phyloP scores from a whole-genome alignment of 192 early-diverging fungal species.

The Coemansia sp. region DNA sequence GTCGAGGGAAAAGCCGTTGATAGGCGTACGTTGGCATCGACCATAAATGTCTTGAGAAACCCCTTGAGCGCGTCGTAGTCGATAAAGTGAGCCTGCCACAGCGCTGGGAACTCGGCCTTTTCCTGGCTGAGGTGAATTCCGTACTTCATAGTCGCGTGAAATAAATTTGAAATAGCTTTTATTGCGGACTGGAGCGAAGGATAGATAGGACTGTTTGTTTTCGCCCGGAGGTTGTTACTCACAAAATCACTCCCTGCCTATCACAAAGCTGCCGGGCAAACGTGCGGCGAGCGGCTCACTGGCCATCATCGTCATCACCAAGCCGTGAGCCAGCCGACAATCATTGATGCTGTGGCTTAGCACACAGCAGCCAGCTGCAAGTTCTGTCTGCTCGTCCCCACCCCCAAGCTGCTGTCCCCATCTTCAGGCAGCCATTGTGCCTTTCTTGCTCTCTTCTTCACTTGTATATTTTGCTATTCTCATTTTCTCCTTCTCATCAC shows the following conservation, averaged over 20 bases:
- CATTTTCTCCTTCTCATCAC: neutral
- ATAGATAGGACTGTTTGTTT: neutral
- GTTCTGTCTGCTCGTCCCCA: neutral
- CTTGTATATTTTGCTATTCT: neutral
- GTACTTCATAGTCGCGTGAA: constrained; percentile 64
- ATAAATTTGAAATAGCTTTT: neutral
- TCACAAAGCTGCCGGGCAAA: neutral
- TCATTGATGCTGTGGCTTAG: neutral
- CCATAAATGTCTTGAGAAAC: constrained; percentile 63
- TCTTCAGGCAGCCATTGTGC: neutral
- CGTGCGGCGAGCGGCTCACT: neutral
- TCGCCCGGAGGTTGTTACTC: neutral
- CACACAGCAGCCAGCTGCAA: neutral
- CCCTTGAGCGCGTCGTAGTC: constrained; percentile 69
- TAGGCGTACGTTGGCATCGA: constrained; percentile 55
- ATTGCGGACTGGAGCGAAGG: neutral
- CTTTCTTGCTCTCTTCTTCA: constrained; percentile 2
- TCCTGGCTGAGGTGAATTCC: constrained; percentile 68
- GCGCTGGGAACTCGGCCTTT: constrained; percentile 59
- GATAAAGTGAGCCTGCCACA: constrained; percentile 68
- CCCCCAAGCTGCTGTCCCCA: neutral
- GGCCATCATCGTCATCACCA: neutral
- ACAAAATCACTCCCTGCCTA: neutral
- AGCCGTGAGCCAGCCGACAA: neutral
- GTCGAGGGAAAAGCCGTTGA: constrained; percentile 38